Conservation (phyloP, 768 basidiomycete species). For the Xerocomellus amylosporus region DNA sequence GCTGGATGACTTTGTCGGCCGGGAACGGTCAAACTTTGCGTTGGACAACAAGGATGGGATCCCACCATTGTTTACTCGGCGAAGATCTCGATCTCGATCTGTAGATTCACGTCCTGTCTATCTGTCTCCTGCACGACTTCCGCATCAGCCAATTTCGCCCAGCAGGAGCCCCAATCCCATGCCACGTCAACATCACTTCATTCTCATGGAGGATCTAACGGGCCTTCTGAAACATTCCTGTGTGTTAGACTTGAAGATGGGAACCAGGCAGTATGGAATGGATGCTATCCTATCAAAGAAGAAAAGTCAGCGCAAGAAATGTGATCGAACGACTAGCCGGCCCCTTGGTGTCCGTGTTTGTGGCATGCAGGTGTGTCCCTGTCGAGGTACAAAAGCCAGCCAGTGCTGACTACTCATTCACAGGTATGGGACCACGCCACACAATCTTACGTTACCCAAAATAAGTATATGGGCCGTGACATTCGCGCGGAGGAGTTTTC, state of each 20-base stretch:
- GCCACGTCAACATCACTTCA: conserved; percentile 94
- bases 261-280: conserved; percentile 97
- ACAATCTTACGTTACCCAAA: conserved; percentile 84
- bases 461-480: conserved; percentile 95
- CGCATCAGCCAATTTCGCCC: conserved; percentile 34
- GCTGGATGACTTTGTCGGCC: conserved; percentile 21
- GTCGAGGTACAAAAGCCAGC: neutral
- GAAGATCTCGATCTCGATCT: conserved; percentile 44
- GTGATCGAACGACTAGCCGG: conserved; percentile 92
- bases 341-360: conserved; percentile 90
- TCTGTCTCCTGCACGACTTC: conserved; percentile 27
- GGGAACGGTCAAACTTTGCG: conserved; percentile 18
- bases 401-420: conserved; percentile 7
- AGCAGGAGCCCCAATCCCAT: conserved; percentile 45
- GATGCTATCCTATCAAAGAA: conserved; percentile 91
- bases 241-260: conserved; percentile 99
- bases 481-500: conserved; percentile 84
- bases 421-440: conserved; percentile 92
- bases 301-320: conserved; percentile 98
- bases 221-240: conserved; percentile 89
- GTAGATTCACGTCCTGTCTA: conserved; percentile 26
- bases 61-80: conserved; percentile 31
- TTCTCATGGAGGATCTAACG: conserved; percentile 98
- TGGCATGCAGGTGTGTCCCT: conserved; percentile 89
- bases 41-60: conserved; percentile 22